phyloP scores from a whole-genome alignment of 2,329 filamentous ascomycete species.

The Aspergillus spinulosporus region DNA sequence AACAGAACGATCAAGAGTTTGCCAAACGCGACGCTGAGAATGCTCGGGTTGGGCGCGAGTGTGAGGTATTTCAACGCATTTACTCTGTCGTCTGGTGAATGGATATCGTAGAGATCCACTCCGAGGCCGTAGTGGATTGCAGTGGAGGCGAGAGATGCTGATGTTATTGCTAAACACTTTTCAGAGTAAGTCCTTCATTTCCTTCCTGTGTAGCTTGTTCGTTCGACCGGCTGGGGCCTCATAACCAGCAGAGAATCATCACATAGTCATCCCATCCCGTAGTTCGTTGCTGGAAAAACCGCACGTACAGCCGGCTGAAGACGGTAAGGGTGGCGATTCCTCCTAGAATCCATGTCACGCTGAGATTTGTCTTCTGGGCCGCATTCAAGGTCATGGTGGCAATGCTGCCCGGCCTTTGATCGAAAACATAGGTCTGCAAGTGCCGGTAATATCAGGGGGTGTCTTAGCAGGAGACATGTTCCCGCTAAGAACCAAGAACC shows the following conservation, averaged over 20 bases:
- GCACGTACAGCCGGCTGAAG: neutral
- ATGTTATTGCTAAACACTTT: neutral
- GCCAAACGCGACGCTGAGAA: neutral
- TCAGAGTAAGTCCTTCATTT: too few relatives aligned
- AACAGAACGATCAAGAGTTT: slow-evolving; percentile 1
- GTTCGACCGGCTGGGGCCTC: too few relatives aligned
- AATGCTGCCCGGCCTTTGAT: neutral
- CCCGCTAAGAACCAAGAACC: too few relatives aligned
- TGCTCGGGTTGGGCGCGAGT: neutral
- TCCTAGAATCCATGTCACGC: neutral
- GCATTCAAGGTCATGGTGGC: neutral
- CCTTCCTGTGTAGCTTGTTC: too few relatives aligned
- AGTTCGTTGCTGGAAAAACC: neutral
- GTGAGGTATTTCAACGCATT: slow-evolving; percentile 6
- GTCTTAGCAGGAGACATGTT: too few relatives aligned
- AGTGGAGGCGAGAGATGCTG: neutral
- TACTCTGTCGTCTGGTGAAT: neutral
- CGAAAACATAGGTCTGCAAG: too few relatives aligned
- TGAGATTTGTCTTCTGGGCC: neutral
- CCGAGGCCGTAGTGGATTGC: slow-evolving; percentile 4
- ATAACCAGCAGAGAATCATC: slow-evolving; percentile 1
- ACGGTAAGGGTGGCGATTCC: neutral
- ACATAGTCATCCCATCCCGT: slow-evolving; percentile 2
- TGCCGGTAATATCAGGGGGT: too few relatives aligned
- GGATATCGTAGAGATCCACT: neutral